Percentiles rank a stretch among this genome's conserved stretches.
Evolutionary conservation across 2,329 filamentous ascomycete species (phyloP).

Genomic region (Pestalotiopsis sp.): DNA sequence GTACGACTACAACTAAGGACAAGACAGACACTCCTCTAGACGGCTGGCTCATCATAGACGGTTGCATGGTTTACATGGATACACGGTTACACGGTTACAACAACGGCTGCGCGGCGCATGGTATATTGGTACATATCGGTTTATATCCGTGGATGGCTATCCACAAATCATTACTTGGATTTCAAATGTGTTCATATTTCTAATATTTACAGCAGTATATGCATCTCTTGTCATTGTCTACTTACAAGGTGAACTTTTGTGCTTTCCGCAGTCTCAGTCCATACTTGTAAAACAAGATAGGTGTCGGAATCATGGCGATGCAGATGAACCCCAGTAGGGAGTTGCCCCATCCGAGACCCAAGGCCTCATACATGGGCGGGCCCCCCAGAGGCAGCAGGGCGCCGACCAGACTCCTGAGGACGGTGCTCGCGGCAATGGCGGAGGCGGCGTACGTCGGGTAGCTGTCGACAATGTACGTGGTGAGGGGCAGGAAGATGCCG

Average conservation of each 20-base stretch:
- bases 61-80: background rate
- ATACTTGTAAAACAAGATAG: slow-evolving; percentile 12
- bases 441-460: slow-evolving; percentile 14
- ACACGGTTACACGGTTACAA: too few species aligned
- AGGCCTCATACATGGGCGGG: slow-evolving; percentile 9
- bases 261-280: slow-evolving; percentile 10
- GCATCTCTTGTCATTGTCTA: background rate
- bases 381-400: slow-evolving; percentile 11
- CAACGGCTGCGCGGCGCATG: too few species aligned
- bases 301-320: slow-evolving; percentile 11
- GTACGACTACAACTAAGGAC: background rate
- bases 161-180: background rate
- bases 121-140: background rate
- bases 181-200: background rate
- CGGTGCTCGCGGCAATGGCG: slow-evolving; percentile 12
- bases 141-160: background rate
- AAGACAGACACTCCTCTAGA: background rate
- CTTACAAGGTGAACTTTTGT: slow-evolving; percentile 8
- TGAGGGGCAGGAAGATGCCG: slow-evolving; percentile 11
- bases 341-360: slow-evolving; percentile 14
- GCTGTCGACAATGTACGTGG: slow-evolving; percentile 12
- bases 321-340: slow-evolving; percentile 13
- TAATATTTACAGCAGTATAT: background rate
- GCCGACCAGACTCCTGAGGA: slow-evolving; percentile 9
- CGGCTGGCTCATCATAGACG: background rate